Percentiles rank a stretch among this genome's conserved stretches.
These are phyloP conservation scores for Excoecaria agallocha DNA, from an alignment of 345 rosid species.

Conservation along the genomic window DNA sequence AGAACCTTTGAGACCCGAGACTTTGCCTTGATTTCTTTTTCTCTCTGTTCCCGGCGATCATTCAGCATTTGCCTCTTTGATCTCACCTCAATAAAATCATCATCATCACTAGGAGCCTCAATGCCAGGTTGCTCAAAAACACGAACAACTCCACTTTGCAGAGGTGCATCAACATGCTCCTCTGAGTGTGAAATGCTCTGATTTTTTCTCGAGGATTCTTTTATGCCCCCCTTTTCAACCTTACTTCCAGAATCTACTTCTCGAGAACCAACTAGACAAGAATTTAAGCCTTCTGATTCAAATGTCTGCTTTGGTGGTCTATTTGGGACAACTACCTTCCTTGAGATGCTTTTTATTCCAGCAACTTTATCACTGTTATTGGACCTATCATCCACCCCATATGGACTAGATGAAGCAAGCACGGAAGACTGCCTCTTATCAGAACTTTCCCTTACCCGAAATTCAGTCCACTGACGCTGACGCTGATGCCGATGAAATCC, in stretches of 20 bases:
- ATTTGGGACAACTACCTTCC: slow-evolving; percentile 51
- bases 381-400: slow-evolving; percentile 47
- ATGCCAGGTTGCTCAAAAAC: slow-evolving; percentile 86
- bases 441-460: slow-evolving; percentile 64
- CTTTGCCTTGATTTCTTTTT: slow-evolving; percentile 90
- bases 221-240: slow-evolving; percentile 46
- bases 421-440: slow-evolving; percentile 40
- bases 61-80: slow-evolving; percentile 98
- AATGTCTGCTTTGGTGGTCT: slow-evolving; percentile 51
- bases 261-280: slow-evolving; percentile 30
- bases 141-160: slow-evolving; percentile 77
- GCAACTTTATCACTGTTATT: slow-evolving; percentile 41
- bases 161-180: slow-evolving; percentile 64
- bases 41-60: slow-evolving; percentile 94
- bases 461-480: slow-evolving; percentile 59
- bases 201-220: slow-evolving; percentile 45
- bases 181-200: slow-evolving; percentile 38
- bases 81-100: slow-evolving; percentile 96
- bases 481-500: slow-evolving; percentile 60
- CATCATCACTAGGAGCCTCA: slow-evolving; percentile 88
- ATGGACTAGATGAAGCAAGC: slow-evolving; percentile 33
- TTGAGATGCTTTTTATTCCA: slow-evolving; percentile 42
- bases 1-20: slow-evolving; percentile 75
- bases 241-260: slow-evolving; percentile 46
- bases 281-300: slow-evolving; percentile 48